Conservation (phyloP, 768 basidiomycete genomes). For the Lactarius vividus region DNA sequence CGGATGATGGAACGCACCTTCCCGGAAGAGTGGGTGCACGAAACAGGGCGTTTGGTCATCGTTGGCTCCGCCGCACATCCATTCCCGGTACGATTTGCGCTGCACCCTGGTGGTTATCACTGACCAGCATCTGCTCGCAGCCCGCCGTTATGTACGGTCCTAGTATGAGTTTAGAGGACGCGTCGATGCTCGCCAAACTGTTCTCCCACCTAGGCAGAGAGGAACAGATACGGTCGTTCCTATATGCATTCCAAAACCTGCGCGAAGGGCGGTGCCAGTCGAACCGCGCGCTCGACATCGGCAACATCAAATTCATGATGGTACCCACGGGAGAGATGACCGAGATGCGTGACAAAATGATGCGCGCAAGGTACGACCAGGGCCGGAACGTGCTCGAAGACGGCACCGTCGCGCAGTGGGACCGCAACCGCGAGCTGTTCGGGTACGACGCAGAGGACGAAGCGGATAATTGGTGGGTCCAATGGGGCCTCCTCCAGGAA, state of each 20-base stretch:
- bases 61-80: slow-evolving; percentile 41
- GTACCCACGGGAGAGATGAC: slow-evolving; percentile 28
- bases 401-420: slow-evolving; percentile 31
- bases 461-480: slow-evolving; percentile 40
- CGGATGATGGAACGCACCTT: slow-evolving; percentile 28
- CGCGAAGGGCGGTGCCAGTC: slow-evolving; percentile 33
- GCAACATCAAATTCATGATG: slow-evolving; percentile 28
- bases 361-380: slow-evolving; percentile 28
- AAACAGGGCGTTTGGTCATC: slow-evolving; percentile 33
- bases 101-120: background rate
- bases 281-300: slow-evolving; percentile 28
- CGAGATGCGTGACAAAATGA: slow-evolving; percentile 30
- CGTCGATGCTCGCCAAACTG: slow-evolving; percentile 40
- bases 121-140: slow-evolving; percentile 24
- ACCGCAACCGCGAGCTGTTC: slow-evolving; percentile 34
- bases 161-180: slow-evolving; percentile 41
- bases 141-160: slow-evolving; percentile 36
- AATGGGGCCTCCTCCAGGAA: slow-evolving; percentile 35
- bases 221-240: slow-evolving; percentile 35
- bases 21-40: slow-evolving; percentile 37
- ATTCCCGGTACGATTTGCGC: slow-evolving; percentile 32
- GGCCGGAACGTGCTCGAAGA: slow-evolving; percentile 32
- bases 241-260: slow-evolving; percentile 38
- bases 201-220: slow-evolving; percentile 36
- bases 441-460: slow-evolving; percentile 39